Base-by-base conservation (phyloP, 2,329 filamentous ascomycete species). In the Colletotrichum cordylinicola region DNA sequence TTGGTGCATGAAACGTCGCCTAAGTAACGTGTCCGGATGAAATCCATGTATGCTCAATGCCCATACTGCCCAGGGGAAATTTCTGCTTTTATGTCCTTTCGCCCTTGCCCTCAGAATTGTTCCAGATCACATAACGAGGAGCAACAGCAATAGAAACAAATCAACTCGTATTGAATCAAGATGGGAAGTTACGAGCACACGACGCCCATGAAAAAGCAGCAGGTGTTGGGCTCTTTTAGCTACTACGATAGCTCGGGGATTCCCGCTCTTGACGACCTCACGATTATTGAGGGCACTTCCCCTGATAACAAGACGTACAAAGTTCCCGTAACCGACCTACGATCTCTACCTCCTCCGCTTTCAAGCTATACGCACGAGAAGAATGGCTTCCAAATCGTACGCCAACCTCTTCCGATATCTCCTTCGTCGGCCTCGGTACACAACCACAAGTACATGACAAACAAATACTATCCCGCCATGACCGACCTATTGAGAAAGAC, bases 281-380 rank as follows among this genome's bases (percentile, higher is more conserved):
- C 64, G n/a, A 68, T 73, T 18, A 73, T 73, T 13, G 70, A 73
- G 55, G 70, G 70, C 5, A 73, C 70, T 1, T 73, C 65, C 9
- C 65, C 55, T 13, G 64, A 73, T 39, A 73, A 73, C 18, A 68
- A 39, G 16, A 68, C 12, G 55, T 73, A 69, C 7, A 31, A 62
- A 8, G 18, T 73, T 13, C 70, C 70, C 16, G 70, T 73, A 4
- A 69, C 70, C 3, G 65, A 73, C 55, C 29, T 73, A 2, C 37
- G 70, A 13, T 73, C 70, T 6, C 29, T 73, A 4, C 31, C 64
- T 3, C 5, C 31, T 2, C 70, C 70, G 12, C 18, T 73, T 7
- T 56, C 55, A 21, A 62, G 43, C 43, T 71, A 71, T 33, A 71
- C 69, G 3, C 60, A 66, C 48, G 60, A 71, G 2, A 55, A 73